A percentile compares a stretch with the other conserved stretches of the same genome.
phyloP scores from a whole-genome alignment of 164 flowering plant species.

The Vitis labrusca region DNA sequence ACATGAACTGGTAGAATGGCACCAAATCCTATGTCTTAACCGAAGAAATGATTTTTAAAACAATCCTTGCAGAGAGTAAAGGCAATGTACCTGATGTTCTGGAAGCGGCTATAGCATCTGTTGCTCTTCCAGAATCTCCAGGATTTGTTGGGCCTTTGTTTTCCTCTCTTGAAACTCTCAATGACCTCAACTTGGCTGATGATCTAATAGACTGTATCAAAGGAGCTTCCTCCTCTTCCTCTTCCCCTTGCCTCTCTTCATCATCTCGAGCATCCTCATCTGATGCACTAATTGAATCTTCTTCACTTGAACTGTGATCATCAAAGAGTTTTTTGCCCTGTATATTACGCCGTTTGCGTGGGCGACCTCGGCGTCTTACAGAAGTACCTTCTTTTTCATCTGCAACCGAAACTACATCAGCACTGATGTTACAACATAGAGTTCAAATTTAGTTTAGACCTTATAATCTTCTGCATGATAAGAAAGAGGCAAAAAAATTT shows the following conservation, averaged over 20 bases:
- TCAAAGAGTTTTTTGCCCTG: conserved; percentile 90
- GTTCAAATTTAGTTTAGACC: neutral
- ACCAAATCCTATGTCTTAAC: neutral
- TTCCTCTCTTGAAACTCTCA: conserved; percentile 55
- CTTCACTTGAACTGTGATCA: conserved; percentile 78
- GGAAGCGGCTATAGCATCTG: conserved; percentile 36
- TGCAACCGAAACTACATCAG: conserved; percentile 25
- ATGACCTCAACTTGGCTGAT: conserved; percentile 67
- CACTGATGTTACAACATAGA: neutral
- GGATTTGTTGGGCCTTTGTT: conserved; percentile 28
- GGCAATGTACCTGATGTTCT: conserved; percentile 45
- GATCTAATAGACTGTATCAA: conserved; percentile 65
- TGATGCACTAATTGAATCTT: conserved; percentile 75
- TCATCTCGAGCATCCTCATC: conserved; percentile 70
- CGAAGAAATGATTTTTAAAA: neutral
- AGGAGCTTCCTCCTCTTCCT: conserved; percentile 71
- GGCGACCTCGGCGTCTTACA: conserved; percentile 76
- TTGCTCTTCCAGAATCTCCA: conserved; percentile 30
- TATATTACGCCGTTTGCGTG: conserved; percentile 59
- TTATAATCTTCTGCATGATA: neutral
- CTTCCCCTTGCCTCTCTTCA: conserved; percentile 52
- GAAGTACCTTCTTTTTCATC: conserved; percentile 70
- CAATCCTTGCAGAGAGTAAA: neutral
- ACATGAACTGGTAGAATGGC: neutral
- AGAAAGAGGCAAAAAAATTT: neutral